These are phyloP conservation scores for Penicillium crystallinum DNA, from an alignment of 495 filamentous ascomycete species.

Conservation along the genomic window DNA sequence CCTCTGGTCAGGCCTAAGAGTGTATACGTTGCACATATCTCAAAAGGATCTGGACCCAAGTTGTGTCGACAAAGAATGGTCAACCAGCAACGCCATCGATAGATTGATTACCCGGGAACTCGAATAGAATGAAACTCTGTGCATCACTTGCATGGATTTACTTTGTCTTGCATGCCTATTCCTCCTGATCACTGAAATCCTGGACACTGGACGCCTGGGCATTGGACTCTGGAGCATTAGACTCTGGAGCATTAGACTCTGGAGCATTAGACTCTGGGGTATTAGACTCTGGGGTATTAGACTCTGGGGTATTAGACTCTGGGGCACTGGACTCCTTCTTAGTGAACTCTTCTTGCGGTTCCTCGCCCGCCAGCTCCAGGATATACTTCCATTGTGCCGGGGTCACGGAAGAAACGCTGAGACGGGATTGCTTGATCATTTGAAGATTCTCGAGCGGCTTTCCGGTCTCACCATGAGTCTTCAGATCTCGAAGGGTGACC, in stretches of 20 bases:
- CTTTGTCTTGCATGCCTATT: not conserved
- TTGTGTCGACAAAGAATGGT: constrained; percentile 3
- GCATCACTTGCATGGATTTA: not conserved
- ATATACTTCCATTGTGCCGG: constrained; percentile 77
- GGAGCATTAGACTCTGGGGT: too few relatives aligned
- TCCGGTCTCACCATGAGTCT: constrained; percentile 52
- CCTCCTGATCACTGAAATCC: constrained; percentile 7
- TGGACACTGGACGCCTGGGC: constrained; percentile 9
- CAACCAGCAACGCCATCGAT: constrained; percentile 6
- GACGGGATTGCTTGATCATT: constrained; percentile 67
- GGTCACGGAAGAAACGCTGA: constrained; percentile 79
- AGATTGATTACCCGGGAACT: not conserved
- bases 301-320: too few relatives aligned
- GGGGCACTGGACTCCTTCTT: constrained; percentile 8
- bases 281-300: too few relatives aligned
- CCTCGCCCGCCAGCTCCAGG: constrained; percentile 40
- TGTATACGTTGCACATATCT: not conserved
- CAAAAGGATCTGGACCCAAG: not conserved
- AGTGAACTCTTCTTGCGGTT: constrained; percentile 11
- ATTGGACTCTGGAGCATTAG: constrained; percentile 7
- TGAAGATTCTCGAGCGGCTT: constrained; percentile 73
- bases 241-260: too few relatives aligned
- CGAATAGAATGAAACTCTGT: not conserved
- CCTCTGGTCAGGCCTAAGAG: too few relatives aligned
- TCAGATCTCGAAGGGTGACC: constrained; percentile 69